Evolutionary conservation across 1,284 basidiomycete species (phyloP), one percentile per base, ranked within the genome.

Genomic region (Pseudozyma sp.): DNA sequence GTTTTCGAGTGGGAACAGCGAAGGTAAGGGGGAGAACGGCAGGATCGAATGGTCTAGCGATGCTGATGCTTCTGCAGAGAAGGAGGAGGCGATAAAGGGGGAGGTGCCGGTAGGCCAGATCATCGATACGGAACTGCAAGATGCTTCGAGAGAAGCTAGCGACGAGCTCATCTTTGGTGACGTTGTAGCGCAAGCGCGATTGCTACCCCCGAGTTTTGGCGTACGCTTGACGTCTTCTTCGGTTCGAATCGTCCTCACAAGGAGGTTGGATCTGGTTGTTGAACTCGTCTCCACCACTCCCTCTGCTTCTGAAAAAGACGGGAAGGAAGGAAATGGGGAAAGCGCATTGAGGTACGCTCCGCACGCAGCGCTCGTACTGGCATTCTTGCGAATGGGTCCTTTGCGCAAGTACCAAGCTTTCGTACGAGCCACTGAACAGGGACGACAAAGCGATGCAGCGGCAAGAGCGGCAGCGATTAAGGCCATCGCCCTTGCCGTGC

Each of bases 141-240:
- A 56, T 1, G 80, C 80, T 5, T 77, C 77, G 40, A 35, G 67
- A 12, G 80, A 82, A 51, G 71, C 76, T 1, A 72, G 64, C 14
- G 80, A 82, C 57, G 68, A 65, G 25, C 55, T 81, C 31, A 62
- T 77, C 1, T 82, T 80, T 42, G 70, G 76, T 36, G 76, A 76
- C 40, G 54, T 82, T 0, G 66, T 74, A 5, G 67, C 67, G 1
- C 70, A 82, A 35, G 75, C 72, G 0, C 55, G 80, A 12, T 40
- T 48, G 12, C 47, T 82, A 3, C 69, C 76, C 1, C 62, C 70
- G 1, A 62, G 64, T 0, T 72, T 78, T 16, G 63, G 70, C 0
- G 74, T 74, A 18, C 44, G 70, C 7, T 50, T 79, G 35, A 77
- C 72, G 5, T 61, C 64, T 6, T 38, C 38, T 1, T 59, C 75